Percentiles rank a stretch among this genome's conserved stretches.
Evolutionary conservation across 2,329 filamentous ascomycete genomes (phyloP).

Genomic region (Juglanconis sp.): DNA sequence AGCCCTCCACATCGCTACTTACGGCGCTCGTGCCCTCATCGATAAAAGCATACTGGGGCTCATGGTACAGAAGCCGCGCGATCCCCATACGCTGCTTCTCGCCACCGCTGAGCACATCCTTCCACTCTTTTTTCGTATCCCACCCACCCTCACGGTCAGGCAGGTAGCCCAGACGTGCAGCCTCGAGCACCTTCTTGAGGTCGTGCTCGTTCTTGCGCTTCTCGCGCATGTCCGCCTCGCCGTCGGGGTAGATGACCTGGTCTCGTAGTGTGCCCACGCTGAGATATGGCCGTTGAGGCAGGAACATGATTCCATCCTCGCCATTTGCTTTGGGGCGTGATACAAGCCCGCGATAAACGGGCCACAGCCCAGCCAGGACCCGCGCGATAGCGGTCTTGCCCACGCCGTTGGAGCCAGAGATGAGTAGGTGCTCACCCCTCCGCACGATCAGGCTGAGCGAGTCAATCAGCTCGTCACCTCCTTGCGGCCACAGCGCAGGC

Average conservation of each 20-base stretch:
- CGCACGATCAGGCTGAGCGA: slow-evolving; percentile 86
- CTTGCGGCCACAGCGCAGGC: slow-evolving; percentile 80
- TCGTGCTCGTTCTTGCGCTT: slow-evolving; percentile 75
- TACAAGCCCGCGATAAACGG: slow-evolving; percentile 88
- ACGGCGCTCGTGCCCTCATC: slow-evolving; percentile 96
- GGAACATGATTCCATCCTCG: slow-evolving; percentile 94
- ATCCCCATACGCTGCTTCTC: slow-evolving; percentile 97
- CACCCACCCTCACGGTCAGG: slow-evolving; percentile 90
- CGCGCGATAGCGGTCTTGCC: slow-evolving; percentile 88
- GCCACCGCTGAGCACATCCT: slow-evolving; percentile 92
- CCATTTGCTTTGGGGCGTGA: slow-evolving; percentile 78
- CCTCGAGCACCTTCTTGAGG: slow-evolving; percentile 74
- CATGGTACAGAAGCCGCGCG: slow-evolving; percentile 87
- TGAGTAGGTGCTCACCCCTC: slow-evolving; percentile 86
- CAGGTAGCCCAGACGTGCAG: slow-evolving; percentile 82
- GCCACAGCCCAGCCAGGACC: slow-evolving; percentile 90
- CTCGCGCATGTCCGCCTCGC: slow-evolving; percentile 87
- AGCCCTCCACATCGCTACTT: slow-evolving; percentile 87
- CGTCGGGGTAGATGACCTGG: slow-evolving; percentile 97
- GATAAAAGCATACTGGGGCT: slow-evolving; percentile 89
- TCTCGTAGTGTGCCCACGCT: slow-evolving; percentile 90
- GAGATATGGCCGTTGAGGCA: slow-evolving; percentile 90
- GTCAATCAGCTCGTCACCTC: slow-evolving; percentile 87
- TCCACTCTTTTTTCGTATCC: slow-evolving; percentile 97
- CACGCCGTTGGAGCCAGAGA: slow-evolving; percentile 91